Evolutionary conservation across 768 basidiomycete species (phyloP).

Genomic region (Strobilomyces echinocephalus): DNA sequence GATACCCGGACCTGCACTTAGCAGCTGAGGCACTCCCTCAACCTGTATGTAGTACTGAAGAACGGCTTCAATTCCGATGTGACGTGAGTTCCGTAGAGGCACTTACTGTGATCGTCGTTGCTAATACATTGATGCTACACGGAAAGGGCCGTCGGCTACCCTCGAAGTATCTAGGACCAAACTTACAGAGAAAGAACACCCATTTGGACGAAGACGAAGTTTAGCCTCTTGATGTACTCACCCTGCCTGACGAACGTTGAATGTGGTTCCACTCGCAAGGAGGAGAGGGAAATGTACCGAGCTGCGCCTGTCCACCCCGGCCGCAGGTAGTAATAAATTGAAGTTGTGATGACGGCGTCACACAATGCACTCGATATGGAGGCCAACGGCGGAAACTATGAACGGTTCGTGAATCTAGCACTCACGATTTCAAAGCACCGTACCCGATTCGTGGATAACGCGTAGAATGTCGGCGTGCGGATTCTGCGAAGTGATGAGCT

Average conservation of each 20-base stretch:
- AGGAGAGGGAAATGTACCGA: not conserved
- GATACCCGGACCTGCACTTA: slow-evolving; percentile 8
- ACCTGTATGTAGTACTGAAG: slow-evolving; percentile 2
- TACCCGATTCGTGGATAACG: slow-evolving; percentile 7
- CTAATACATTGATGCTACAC: slow-evolving; percentile 8
- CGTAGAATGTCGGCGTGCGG: slow-evolving; percentile 2
- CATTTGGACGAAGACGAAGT: not conserved
- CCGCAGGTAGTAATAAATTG: not conserved
- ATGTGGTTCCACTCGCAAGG: too few relatives aligned
- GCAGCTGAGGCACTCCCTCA: not conserved
- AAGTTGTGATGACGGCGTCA: slow-evolving; percentile 16
- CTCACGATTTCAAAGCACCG: too few relatives aligned
- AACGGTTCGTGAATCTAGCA: not conserved
- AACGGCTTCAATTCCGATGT: too few relatives aligned
- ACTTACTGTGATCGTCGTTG: slow-evolving; percentile 13
- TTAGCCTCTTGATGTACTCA: slow-evolving; percentile 8
- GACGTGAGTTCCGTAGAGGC: not conserved
- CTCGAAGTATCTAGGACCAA: not conserved
- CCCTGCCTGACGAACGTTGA: not conserved
- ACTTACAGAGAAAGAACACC: not conserved
- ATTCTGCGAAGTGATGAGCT: slow-evolving; percentile 6
- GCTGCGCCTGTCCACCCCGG: not conserved
- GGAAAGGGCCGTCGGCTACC: not conserved
- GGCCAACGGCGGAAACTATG: slow-evolving; percentile 7
- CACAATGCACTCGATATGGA: slow-evolving; percentile 18